Evolutionary conservation across 768 basidiomycete species (phyloP).

Genomic region (Suillus subalutaceus): DNA sequence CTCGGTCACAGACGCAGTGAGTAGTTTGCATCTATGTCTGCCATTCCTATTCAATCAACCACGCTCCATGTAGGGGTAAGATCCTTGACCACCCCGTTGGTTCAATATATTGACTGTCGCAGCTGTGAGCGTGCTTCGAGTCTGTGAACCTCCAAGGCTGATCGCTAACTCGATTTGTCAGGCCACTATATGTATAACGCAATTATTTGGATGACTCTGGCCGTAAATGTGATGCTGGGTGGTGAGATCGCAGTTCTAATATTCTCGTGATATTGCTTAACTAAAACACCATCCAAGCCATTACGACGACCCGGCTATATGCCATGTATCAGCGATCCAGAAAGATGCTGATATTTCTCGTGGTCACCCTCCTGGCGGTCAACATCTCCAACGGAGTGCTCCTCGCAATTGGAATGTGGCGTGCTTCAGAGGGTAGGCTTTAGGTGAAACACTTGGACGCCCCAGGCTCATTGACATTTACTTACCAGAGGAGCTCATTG

Average conservation of each 20-base stretch:
- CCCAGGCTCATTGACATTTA: neutral
- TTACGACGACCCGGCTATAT: neutral
- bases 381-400: neutral
- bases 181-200: neutral
- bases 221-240: neutral
- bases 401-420: neutral
- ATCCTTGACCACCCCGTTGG: neutral
- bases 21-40: neutral
- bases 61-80: neutral
- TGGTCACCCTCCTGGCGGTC: neutral
- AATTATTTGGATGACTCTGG: slow-evolving; percentile 1
- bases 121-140: neutral
- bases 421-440: neutral
- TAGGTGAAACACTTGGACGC: neutral
- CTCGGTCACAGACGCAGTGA: neutral
- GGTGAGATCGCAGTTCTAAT: neutral
- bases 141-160: neutral
- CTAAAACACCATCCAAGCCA: neutral
- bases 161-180: neutral
- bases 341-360: neutral
- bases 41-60: neutral
- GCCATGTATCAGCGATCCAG: slow-evolving; percentile 4
- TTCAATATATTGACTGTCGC: neutral
- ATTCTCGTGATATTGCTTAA: neutral
- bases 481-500: neutral